A percentile compares a stretch with the other conserved stretches of the same genome.
Conservation (phyloP, 257 asterid genomes). For the Forsythia viridissima region DNA sequence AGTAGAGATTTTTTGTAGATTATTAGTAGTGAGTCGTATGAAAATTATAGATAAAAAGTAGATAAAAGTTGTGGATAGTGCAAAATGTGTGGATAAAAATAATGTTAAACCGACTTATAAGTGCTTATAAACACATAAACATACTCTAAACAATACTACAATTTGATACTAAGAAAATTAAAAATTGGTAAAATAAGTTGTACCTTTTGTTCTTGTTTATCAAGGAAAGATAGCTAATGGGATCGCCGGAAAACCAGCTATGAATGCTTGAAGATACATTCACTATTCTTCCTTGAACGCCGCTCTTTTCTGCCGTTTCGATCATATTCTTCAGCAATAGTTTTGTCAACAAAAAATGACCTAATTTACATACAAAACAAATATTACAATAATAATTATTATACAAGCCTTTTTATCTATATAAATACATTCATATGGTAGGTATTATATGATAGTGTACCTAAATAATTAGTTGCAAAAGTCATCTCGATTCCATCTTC, state of each 20-base stretch:
- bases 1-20: too few species aligned
- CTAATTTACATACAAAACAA: constrained; percentile 29
- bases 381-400: neutral
- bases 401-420: neutral
- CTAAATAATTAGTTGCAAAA: constrained; percentile 88
- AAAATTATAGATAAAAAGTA: too few species aligned
- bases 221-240: constrained; percentile 53
- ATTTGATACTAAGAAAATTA: neutral
- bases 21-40: too few species aligned
- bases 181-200: neutral
- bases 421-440: too few species aligned
- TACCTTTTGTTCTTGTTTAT: constrained; percentile 78
- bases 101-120: too few species aligned
- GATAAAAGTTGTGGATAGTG: too few species aligned
- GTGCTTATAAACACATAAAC: too few species aligned
- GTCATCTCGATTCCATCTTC: constrained; percentile 99
- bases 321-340: constrained; percentile 71
- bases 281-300: constrained; percentile 86
- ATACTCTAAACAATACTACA: too few species aligned
- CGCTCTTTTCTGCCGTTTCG: constrained; percentile 54
- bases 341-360: constrained; percentile 84
- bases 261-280: constrained; percentile 91
- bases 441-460: constrained; percentile 28
- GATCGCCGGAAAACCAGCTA: constrained; percentile 89
- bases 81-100: too few species aligned